phyloP scores from a whole-genome alignment of 2,329 filamentous ascomycete genomes.

The Fusarium setosum region DNA sequence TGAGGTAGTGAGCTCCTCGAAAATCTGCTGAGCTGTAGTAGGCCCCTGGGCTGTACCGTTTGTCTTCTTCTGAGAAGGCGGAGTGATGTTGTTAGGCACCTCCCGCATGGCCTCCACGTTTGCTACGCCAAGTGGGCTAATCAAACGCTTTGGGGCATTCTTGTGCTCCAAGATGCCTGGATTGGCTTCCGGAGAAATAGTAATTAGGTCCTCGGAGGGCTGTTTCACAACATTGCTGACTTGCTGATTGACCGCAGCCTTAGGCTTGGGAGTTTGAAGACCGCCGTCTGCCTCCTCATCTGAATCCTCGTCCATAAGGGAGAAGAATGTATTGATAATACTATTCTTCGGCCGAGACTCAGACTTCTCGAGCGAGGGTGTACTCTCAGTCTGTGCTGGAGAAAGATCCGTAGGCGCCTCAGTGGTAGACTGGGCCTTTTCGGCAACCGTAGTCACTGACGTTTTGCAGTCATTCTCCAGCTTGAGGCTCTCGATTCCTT shows the following conservation, averaged over 20 bases:
- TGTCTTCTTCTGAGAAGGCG: background rate
- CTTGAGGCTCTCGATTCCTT: background rate
- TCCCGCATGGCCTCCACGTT: background rate
- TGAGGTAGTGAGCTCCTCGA: background rate
- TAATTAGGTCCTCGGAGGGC: conserved; percentile 16
- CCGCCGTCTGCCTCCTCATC: conserved; percentile 3
- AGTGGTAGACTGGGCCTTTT: background rate
- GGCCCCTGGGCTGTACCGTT: background rate
- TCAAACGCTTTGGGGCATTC: background rate
- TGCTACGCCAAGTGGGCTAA: background rate
- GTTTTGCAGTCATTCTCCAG: background rate
- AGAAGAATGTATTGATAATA: conserved; percentile 35
- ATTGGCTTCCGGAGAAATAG: conserved; percentile 4
- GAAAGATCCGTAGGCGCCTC: background rate
- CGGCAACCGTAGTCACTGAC: background rate
- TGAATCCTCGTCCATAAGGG: conserved; percentile 16
- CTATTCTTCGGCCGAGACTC: background rate
- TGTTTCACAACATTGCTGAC: background rate
- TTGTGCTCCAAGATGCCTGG: background rate
- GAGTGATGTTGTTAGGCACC: background rate
- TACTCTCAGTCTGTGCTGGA: background rate
- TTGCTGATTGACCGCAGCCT: background rate
- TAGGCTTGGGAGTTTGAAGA: background rate
- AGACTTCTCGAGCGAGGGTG: background rate
- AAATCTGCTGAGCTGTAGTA: background rate